These are phyloP conservation scores for Trichoderma reesei DNA, from an alignment of 495 filamentous ascomycete species.

Conservation along the genomic window DNA sequence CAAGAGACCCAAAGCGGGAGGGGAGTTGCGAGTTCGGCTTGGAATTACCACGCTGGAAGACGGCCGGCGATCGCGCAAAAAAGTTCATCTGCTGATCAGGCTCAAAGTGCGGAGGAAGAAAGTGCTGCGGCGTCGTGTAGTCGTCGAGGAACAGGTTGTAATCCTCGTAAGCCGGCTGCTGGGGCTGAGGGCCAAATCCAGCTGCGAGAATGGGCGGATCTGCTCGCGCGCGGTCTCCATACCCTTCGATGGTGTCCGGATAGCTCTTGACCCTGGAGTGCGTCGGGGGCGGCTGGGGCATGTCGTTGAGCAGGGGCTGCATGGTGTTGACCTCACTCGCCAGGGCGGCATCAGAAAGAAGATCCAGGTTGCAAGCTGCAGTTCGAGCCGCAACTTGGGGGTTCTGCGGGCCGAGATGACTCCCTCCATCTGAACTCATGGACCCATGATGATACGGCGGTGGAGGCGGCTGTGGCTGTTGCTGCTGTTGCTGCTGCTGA, in stretches of 20 bases:
- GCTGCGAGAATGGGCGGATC: slow-evolving; percentile 31
- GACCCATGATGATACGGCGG: slow-evolving; percentile 25
- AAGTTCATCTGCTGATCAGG: slow-evolving; percentile 35
- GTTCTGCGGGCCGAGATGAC: slow-evolving; percentile 29
- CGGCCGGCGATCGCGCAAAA: slow-evolving; percentile 32
- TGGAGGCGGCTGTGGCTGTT: neutral
- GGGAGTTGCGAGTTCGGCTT: slow-evolving; percentile 56
- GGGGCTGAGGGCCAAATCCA: slow-evolving; percentile 29
- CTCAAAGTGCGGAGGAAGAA: slow-evolving; percentile 38
- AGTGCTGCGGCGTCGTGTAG: slow-evolving; percentile 36
- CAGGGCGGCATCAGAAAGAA: slow-evolving; percentile 42
- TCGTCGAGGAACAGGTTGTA: slow-evolving; percentile 46
- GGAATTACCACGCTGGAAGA: slow-evolving; percentile 30
- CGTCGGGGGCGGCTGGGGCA: slow-evolving; percentile 15
- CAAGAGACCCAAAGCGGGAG: slow-evolving; percentile 57
- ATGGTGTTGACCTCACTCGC: slow-evolving; percentile 39
- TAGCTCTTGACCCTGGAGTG: slow-evolving; percentile 34
- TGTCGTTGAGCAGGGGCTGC: slow-evolving; percentile 35
- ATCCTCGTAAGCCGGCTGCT: slow-evolving; percentile 31
- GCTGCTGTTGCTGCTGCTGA: slow-evolving; percentile 5
- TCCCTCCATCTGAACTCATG: slow-evolving; percentile 29
- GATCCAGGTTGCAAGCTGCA: slow-evolving; percentile 41
- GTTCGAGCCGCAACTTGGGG: slow-evolving; percentile 31
- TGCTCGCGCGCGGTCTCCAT: slow-evolving; percentile 32
- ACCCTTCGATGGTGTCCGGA: slow-evolving; percentile 30